A percentile compares a stretch with the other conserved stretches of the same genome.
Evolutionary conservation across 2,329 filamentous ascomycete species (phyloP).

Genomic region (Phialophora macrospora): DNA sequence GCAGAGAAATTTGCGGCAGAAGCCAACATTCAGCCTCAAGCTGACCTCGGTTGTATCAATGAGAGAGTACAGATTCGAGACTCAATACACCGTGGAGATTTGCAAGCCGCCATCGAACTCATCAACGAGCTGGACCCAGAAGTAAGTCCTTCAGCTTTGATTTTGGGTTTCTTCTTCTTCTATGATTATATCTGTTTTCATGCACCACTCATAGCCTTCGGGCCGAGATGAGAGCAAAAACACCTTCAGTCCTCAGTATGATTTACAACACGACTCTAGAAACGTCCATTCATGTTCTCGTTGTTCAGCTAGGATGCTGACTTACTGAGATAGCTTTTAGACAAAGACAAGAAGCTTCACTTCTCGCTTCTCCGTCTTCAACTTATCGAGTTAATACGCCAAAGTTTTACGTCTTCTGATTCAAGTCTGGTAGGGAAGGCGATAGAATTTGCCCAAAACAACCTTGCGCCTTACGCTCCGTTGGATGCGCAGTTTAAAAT

Average conservation of each 20-base stretch:
- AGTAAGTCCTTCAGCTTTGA: conserved; percentile 63
- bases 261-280: conserved; percentile 52
- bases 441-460: conserved; percentile 82
- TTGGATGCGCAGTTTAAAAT: conserved; percentile 79
- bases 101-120: conserved; percentile 80
- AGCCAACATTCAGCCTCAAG: conserved; percentile 79
- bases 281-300: conserved; percentile 25
- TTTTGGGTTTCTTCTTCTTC: conserved; percentile 49
- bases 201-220: conserved; percentile 99
- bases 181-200: conserved; percentile 98
- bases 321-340: conserved; percentile 72
- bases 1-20: conserved; percentile 93
- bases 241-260: conserved; percentile 86
- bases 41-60: conserved; percentile 73
- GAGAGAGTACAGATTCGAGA: conserved; percentile 81
- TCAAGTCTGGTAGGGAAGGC: conserved; percentile 75
- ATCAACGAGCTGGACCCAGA: conserved; percentile 90
- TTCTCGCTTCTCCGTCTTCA: conserved; percentile 90
- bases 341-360: conserved; percentile 79
- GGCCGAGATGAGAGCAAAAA: conserved; percentile 87
- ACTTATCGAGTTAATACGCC: conserved; percentile 87
- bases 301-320: conserved; percentile 16
- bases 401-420: conserved; percentile 63
- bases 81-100: conserved; percentile 82
- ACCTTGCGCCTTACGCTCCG: conserved; percentile 84